Evolutionary conservation across 2,329 filamentous ascomycete species (phyloP).

Genomic region (Cladosporium sp.): DNA sequence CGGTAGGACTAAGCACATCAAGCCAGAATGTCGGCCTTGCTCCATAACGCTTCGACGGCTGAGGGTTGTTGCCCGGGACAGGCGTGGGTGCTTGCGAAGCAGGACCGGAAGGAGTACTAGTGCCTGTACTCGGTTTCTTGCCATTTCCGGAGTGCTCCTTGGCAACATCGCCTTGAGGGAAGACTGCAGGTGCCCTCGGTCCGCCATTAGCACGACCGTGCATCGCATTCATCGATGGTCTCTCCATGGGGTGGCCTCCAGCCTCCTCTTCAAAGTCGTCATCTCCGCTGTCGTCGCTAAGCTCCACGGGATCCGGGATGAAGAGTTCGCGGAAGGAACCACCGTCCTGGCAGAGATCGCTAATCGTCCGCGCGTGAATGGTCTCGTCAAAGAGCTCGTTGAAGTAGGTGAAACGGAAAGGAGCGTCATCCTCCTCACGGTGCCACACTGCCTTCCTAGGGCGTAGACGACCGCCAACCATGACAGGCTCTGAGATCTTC

Average conservation of each 20-base stretch:
- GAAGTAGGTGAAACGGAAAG: slow-evolving; percentile 97
- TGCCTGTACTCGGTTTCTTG: slow-evolving; percentile 45
- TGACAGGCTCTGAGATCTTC: slow-evolving; percentile 89
- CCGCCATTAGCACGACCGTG: slow-evolving; percentile 23
- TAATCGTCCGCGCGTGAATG: slow-evolving; percentile 93
- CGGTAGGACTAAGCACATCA: slow-evolving; percentile 86
- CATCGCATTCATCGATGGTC: slow-evolving; percentile 32
- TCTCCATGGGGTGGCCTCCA: slow-evolving; percentile 39
- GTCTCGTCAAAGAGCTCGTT: slow-evolving; percentile 96
- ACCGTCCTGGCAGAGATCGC: slow-evolving; percentile 84
- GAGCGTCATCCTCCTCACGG: slow-evolving; percentile 81
- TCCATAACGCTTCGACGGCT: slow-evolving; percentile 54
- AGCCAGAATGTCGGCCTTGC: slow-evolving; percentile 96
- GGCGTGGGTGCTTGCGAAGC: slow-evolving; percentile 44
- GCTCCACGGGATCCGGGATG: slow-evolving; percentile 76
- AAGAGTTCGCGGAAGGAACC: slow-evolving; percentile 85
- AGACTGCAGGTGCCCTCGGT: background rate
- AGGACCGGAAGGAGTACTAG: slow-evolving; percentile 54
- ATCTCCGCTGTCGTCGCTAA: slow-evolving; percentile 68
- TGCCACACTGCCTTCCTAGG: slow-evolving; percentile 81
- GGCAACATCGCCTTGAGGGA: background rate
- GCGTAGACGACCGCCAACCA: slow-evolving; percentile 85
- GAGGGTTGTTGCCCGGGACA: slow-evolving; percentile 32
- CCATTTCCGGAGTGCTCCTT: slow-evolving; percentile 36
- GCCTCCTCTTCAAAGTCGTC: slow-evolving; percentile 55